These are phyloP conservation scores for Oenanthe sinensis DNA, from an alignment of 129 eudicot species.

Conservation along the genomic window DNA sequence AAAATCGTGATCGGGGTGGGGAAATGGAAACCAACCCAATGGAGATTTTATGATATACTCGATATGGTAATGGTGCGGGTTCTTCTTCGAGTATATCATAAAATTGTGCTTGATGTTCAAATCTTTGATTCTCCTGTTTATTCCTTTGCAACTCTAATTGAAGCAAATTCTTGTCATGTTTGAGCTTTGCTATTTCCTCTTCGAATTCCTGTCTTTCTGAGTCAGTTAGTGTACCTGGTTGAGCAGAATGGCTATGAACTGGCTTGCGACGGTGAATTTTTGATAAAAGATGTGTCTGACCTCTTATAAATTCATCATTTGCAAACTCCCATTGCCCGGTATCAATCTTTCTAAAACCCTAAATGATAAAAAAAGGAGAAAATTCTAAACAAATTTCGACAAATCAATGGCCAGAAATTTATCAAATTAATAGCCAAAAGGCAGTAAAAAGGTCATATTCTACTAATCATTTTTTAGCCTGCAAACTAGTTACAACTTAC, in stretches of 20 bases:
- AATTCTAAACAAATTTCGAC: neutral
- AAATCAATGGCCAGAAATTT: neutral
- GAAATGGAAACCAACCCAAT: no score
- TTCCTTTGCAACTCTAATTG: constrained; percentile 42
- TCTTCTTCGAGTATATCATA: no score
- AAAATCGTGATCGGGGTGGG: no score
- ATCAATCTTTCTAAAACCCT: constrained; percentile 80
- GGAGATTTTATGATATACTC: no score
- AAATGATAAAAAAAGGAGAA: constrained; percentile 2
- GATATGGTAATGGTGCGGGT: no score
- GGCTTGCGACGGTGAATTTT: constrained; percentile 76
- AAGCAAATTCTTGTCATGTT: constrained; percentile 41
- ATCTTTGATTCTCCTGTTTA: constrained; percentile 44
- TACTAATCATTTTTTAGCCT: neutral
- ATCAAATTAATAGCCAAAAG: neutral
- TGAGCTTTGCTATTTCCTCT: constrained; percentile 44
- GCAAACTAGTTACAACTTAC: neutral
- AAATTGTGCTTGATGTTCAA: constrained; percentile 25
- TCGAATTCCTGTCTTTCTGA: constrained; percentile 51
- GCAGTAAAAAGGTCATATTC: neutral
- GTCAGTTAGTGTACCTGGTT: constrained; percentile 35
- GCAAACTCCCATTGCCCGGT: constrained; percentile 89
- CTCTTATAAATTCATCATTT: constrained; percentile 67
- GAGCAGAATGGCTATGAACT: constrained; percentile 65
- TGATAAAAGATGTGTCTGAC: constrained; percentile 52